Evolutionary conservation across 805 yeast genomes (phyloP).

Genomic region (Tetrapisispora taiwanensis): DNA sequence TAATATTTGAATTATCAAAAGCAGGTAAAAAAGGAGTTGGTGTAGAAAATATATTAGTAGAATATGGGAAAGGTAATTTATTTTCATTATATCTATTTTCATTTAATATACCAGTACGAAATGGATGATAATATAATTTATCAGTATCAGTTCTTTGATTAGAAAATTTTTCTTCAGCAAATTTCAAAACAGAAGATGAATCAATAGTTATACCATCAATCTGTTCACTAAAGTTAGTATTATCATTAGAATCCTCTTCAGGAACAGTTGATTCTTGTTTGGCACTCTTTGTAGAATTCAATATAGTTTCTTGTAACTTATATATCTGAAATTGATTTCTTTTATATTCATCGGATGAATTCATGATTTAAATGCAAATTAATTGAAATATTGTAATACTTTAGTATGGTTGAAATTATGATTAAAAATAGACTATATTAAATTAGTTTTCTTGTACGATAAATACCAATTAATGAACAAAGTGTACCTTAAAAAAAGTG

Average conservation of each 20-base stretch:
- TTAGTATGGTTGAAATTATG: too few species aligned
- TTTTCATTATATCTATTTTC: not conserved
- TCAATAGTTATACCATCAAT: conserved; percentile 3
- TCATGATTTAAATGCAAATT: not conserved
- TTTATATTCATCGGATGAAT: conserved; percentile 15
- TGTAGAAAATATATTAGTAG: conserved; percentile 1
- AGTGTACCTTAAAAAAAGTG: too few species aligned
- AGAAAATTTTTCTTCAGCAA: conserved; percentile 9
- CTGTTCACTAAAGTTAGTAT: not conserved
- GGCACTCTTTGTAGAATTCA: conserved; percentile 18
- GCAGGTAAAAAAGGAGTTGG: conserved; percentile 24
- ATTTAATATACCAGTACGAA: conserved; percentile 7
- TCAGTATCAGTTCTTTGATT: conserved; percentile 12
- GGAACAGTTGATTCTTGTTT: not conserved
- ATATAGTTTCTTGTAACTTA: conserved; percentile 26
- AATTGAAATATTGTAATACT: too few species aligned
- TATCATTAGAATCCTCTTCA: not conserved
- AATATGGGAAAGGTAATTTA: conserved; percentile 4
- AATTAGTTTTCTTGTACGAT: too few species aligned
- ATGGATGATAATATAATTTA: conserved; percentile 16
- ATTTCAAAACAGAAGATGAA: conserved; percentile 10
- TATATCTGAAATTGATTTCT: conserved; percentile 27
- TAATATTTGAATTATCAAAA: conserved; percentile 12
- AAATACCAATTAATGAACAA: too few species aligned
- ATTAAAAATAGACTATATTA: too few species aligned